Evolutionary conservation across 371 early-diverging fungal species (phyloP), one percentile per base, ranked within the genome.

Genomic region (Thermomucor indicae-seudaticae): DNA sequence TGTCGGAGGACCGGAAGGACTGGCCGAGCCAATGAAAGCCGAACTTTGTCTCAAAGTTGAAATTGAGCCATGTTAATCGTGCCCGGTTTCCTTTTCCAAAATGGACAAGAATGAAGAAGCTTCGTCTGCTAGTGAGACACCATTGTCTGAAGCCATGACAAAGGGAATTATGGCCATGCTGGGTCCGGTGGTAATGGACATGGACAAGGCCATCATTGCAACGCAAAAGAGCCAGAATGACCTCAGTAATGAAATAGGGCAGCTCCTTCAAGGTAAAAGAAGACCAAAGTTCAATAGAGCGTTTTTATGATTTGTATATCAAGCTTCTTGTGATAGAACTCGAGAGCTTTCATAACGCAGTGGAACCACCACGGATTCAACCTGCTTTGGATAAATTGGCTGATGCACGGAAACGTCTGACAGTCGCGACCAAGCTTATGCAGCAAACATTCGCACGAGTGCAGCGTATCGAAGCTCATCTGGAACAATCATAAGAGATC

Each of bases 201-300:
- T 79, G 60, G 80, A 81, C 43, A 68, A 72, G 38, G 69, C 75
- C 5, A 72, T 81, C 20, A 49, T 65, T 20, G 65, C 70, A n/a
- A 70, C 72, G 2, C 71, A 75, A 47, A 64, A 70, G 47, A 78
- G 79, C 28, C 82, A 81, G 48, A 54, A 64, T 22, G 78, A 78
- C 5, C 64, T 81, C 22, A 69, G 75, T 22, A 72, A 78, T 48
- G 82, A 81, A 54, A 78, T 81, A 53, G 82, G 79, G 35, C 70
- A 77, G 7, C 44, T 81, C 16, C 58, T 75, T 45, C 70, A 79
- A 50, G 81, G 81, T 78, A 70, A 32, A 53, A 29, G 22, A 28
- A 35, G 27, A 34, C 16, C n/a, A 6, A 20, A 28, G 39, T n/a
- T 39, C 6, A 20, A 23, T 51, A 24, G 43, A 12, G 24, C 20